These are phyloP conservation scores for Cutaneotrichosporon sp. DNA, from an alignment of 1,284 basidiomycete species.

Conservation along the genomic window DNA sequence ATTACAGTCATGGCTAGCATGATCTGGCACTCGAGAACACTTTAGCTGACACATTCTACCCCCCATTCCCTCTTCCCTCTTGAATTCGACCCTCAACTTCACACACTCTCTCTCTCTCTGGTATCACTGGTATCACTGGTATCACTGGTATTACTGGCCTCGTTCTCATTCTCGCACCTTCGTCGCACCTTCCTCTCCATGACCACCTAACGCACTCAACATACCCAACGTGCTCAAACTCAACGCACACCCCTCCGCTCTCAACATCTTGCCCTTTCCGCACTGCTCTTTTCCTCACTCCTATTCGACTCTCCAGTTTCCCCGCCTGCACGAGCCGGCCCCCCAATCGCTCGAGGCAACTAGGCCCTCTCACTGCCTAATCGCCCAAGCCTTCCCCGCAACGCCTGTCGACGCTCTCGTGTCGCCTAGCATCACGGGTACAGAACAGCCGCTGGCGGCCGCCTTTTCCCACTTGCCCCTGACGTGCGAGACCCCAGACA, in stretches of 20 bases:
- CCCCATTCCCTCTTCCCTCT: too few relatives aligned
- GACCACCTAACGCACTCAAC: background rate
- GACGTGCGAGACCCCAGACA: background rate
- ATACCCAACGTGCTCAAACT: background rate
- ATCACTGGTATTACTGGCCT: too few relatives aligned
- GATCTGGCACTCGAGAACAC: background rate
- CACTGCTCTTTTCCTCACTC: background rate
- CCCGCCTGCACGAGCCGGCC: background rate
- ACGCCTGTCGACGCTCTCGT: background rate
- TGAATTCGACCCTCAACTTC: too few relatives aligned
- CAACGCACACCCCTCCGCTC: slow-evolving; percentile 3
- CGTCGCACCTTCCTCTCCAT: background rate
- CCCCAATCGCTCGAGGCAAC: background rate
- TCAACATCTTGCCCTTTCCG: background rate
- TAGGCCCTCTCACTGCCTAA: background rate
- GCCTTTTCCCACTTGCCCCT: background rate
- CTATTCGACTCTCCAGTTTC: background rate
- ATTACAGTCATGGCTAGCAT: background rate
- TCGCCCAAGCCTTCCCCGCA: slow-evolving; percentile 3
- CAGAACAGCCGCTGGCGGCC: slow-evolving; percentile 5
- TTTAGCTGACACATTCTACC: background rate
- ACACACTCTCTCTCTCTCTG: too few relatives aligned
- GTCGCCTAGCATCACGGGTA: background rate
- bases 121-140: too few relatives aligned
- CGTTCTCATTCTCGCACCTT: background rate